Evolutionary conservation across 176 grass and related monocot species (phyloP).

Genomic region (Carex pumila): DNA sequence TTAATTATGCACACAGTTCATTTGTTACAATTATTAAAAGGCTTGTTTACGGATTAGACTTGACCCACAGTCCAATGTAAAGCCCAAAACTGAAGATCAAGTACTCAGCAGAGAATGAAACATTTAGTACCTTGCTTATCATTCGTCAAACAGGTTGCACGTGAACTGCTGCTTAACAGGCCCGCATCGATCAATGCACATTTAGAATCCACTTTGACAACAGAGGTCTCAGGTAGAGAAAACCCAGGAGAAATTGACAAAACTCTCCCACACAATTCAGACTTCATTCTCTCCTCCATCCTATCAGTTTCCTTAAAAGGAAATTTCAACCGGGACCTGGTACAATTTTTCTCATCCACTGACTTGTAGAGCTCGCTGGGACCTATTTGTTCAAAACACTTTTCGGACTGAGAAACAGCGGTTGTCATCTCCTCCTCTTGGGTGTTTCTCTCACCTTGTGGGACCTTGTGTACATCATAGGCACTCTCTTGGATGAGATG

Average conservation of each 20-base stretch:
- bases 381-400: background rate
- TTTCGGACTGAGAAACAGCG: constrained; percentile 7
- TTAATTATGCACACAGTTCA: background rate
- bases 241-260: background rate
- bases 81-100: background rate
- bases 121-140: background rate
- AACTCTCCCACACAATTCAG: background rate
- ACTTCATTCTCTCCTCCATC: background rate
- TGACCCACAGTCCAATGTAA: background rate
- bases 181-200: background rate
- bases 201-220: background rate
- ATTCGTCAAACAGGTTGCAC: background rate
- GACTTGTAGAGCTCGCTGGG: background rate
- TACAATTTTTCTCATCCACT: background rate
- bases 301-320: background rate
- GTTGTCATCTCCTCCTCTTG: background rate
- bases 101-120: background rate
- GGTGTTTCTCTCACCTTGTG: constrained; percentile 1
- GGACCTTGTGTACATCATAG: background rate
- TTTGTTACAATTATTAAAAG: background rate
- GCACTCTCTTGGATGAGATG: background rate
- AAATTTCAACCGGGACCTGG: background rate
- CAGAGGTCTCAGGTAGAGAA: background rate
- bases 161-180: background rate
- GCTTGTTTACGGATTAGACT: background rate